Conservation (phyloP, 75 land plant species). For the Pinus albicaulis region DNA sequence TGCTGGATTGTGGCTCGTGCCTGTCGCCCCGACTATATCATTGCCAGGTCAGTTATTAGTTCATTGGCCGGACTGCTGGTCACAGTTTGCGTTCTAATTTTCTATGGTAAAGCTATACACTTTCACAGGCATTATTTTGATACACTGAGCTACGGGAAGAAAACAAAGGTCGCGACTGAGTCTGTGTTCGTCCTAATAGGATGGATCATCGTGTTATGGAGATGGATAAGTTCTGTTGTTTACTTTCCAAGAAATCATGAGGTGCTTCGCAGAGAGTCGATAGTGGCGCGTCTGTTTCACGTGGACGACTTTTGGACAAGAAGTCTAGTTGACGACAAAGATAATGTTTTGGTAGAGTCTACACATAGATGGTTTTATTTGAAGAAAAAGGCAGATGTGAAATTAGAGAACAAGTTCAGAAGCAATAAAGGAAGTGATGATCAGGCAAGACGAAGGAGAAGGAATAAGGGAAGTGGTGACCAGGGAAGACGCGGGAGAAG, state of each 20-base stretch:
- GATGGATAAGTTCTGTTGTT: background rate
- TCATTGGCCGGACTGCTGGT: background rate
- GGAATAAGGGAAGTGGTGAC: background rate
- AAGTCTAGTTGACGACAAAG: background rate
- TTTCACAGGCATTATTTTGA: background rate
- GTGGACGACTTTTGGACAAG: background rate
- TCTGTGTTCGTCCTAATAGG: background rate
- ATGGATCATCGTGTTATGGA: background rate
- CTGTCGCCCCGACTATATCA: background rate
- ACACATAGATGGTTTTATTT: no score
- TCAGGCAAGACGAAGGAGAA: no score
- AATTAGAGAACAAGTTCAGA: no score
- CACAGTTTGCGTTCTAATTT: background rate
- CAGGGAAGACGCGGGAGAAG: no score
- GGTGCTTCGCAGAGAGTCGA: background rate
- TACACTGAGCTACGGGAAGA: background rate
- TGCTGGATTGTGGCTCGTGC: background rate
- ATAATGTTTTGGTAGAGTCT: background rate
- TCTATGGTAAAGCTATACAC: background rate
- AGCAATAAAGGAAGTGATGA: background rate
- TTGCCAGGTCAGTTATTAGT: background rate
- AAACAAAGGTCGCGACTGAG: background rate
- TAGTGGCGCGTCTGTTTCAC: background rate
- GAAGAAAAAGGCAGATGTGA: fast-evolving
- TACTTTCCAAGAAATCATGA: background rate